A percentile compares a stretch with the other conserved stretches of the same genome.
These are phyloP conservation scores for Backusella tarrabulga DNA, from an alignment of 192 early-diverging fungal species.

Conservation along the genomic window DNA sequence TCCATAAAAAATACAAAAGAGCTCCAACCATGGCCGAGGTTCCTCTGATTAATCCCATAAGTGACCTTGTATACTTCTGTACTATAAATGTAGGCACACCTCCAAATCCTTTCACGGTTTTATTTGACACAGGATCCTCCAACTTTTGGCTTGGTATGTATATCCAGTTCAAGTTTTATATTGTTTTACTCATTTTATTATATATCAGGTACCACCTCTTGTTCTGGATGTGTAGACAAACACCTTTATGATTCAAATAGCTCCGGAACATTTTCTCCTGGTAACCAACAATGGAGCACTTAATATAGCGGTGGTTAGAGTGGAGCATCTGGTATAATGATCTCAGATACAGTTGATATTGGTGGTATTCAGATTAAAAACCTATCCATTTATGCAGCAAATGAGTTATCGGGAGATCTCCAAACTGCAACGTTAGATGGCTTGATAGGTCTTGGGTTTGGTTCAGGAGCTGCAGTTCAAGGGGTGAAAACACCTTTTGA, in stretches of 20 bases:
- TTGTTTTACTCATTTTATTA: not conserved
- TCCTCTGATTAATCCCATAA: slow-evolving; percentile 22
- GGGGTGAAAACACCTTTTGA: slow-evolving; percentile 49
- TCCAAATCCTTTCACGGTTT: slow-evolving; percentile 61
- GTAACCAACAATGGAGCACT: slow-evolving; percentile 35
- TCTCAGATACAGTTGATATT: slow-evolving; percentile 19
- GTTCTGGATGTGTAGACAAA: not conserved
- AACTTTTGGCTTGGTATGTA: slow-evolving; percentile 57
- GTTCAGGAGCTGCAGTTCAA: slow-evolving; percentile 26
- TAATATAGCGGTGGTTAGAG: slow-evolving; percentile 14
- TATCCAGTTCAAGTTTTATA: no score
- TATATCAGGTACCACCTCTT: slow-evolving; percentile 32
- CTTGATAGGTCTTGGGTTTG: slow-evolving; percentile 58
- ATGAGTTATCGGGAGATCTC: not conserved
- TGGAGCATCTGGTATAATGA: not conserved
- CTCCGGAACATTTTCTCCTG: slow-evolving; percentile 50
- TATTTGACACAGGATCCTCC: slow-evolving; percentile 67
- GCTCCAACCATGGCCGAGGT: not conserved
- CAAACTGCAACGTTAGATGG: slow-evolving; percentile 56
- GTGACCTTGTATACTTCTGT: slow-evolving; percentile 57
- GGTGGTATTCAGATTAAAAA: slow-evolving; percentile 30
- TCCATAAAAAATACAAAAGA: not conserved
- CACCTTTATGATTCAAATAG: slow-evolving; percentile 40
- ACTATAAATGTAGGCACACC: slow-evolving; percentile 60
- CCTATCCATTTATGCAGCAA: slow-evolving; percentile 27